Evolutionary conservation across 345 rosid species (phyloP), one percentile per base, ranked within the genome.

Genomic region (Psidium friedrichsthalianum): DNA sequence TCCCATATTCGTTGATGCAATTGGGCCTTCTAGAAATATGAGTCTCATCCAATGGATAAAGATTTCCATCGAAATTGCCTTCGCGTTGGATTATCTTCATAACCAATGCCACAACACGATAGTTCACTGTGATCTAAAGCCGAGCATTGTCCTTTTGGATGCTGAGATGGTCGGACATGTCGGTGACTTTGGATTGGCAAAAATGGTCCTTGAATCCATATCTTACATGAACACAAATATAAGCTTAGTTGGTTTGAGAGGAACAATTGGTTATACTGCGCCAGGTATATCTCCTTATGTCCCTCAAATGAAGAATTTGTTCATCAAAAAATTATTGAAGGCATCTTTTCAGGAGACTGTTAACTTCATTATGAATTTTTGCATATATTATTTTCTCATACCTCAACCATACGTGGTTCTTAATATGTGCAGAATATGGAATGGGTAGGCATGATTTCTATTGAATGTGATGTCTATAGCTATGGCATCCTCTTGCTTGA

Each of bases 81-180:
- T 51, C 32, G 90, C 89, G 10, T 2, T 87, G 24, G 86, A 87
- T 36, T 89, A 87, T 82, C 84, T 89, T 29, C 90, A 87, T 51
- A 56, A 85, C 25, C 36, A 82, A 5, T 81, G 86, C 18, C 59
- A 83, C 14, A 83, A 47, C 2, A 54, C 87, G 2, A 85, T 88
- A 8, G 82, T 84, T 61, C 90, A 86, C 14, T 83, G 87, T 86
- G 88, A 89, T 74, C 86, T 69, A n/a, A 69, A 69, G 44, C 78
- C 78, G 5, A 69, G 78, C 78, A 69, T 27, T 69, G 44, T 69
- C 32, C 78, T 69, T 69, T 2, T 69, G 13, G 78, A 69, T 8
- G 40, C 7, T 27, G 78, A 69, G 42, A 69, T 69, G 78, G 78
- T 69, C 5, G 32, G 22, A 27, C 42, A 69, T 69, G 78, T 69